These are phyloP conservation scores for Didymellaceae sp. DNA, from an alignment of 2,329 filamentous ascomycete genomes.

Conservation along the genomic window DNA sequence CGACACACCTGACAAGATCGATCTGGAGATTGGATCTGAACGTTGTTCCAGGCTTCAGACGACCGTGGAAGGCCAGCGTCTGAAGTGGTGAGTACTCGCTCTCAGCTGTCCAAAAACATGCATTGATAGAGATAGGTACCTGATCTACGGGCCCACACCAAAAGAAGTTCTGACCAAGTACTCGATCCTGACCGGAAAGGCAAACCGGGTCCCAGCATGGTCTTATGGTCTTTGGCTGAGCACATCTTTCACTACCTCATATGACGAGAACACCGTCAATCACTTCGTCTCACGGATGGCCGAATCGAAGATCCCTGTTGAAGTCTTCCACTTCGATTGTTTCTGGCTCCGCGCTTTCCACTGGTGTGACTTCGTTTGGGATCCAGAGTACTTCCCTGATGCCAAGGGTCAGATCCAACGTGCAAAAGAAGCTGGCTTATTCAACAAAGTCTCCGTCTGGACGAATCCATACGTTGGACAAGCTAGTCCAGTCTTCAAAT, in stretches of 20 bases:
- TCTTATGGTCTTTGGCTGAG: slow-evolving; percentile 79
- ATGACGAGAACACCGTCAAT: slow-evolving; percentile 72
- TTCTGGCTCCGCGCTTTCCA: slow-evolving; percentile 80
- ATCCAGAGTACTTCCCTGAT: slow-evolving; percentile 71
- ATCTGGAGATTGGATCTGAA: slow-evolving; percentile 77
- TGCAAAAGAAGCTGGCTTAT: slow-evolving; percentile 67
- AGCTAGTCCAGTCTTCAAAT: slow-evolving; percentile 69
- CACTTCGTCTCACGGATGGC: slow-evolving; percentile 74
- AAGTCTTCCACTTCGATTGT: slow-evolving; percentile 78
- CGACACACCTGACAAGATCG: slow-evolving; percentile 71
- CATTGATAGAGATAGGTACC: slow-evolving; percentile 53
- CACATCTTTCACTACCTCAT: slow-evolving; percentile 76
- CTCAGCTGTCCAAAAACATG: neutral
- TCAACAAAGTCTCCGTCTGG: slow-evolving; percentile 73
- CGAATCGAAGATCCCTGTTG: slow-evolving; percentile 67
- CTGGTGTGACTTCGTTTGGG: slow-evolving; percentile 78
- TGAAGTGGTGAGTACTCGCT: slow-evolving; percentile 62
- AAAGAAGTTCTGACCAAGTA: slow-evolving; percentile 75
- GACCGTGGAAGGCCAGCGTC: slow-evolving; percentile 69
- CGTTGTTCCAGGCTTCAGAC: slow-evolving; percentile 74
- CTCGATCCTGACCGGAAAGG: slow-evolving; percentile 69
- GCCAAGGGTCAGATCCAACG: slow-evolving; percentile 68
- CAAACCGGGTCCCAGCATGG: slow-evolving; percentile 72
- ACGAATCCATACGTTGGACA: slow-evolving; percentile 78
- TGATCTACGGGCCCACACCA: slow-evolving; percentile 73